Base-by-base conservation (phyloP, 1,284 basidiomycete genomes). In the Lentinus polychrous region DNA sequence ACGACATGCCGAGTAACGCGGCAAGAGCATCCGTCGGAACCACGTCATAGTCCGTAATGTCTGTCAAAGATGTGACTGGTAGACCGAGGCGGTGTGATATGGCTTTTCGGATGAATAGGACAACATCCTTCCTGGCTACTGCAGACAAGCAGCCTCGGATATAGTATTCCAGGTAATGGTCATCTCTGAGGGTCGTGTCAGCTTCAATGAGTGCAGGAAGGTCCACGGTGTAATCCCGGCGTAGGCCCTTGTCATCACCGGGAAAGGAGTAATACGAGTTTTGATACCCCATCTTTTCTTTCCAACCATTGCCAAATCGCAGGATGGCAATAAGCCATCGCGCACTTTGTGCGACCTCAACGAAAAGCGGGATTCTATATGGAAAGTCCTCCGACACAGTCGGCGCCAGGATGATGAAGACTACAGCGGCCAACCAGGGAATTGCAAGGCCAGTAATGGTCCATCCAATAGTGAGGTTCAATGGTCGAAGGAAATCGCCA, bases 401-500 rank as follows among this genome's bases (percentile, higher is more conserved):
- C 6, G 45, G 45, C 22, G 45, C 15, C n/a, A 38, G 11, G 12
- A 39, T 14, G 11, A 27, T 39, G 10, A 27, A 20, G 10, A 22
- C 17, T 10, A 24, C 37, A 10, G 38, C n/a, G 12, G 36, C 11
- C 15, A 46, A 12, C 22, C 36, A 46, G 12, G 38, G 18, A 27
- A 31, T 20, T 14, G 41, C 36, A n/a, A 48, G n/a, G 15, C n/a
- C 22, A 7, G 46, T 27, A 8, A 42, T 31, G 17, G 14, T 27
- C 46, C 38, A 41, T 3, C 46, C 32, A 11, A 48, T 6, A 8
- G 24, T 33, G 14, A 12, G 7, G 32, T 48, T 24, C 24, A 37
- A 39, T 7, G 23, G 23, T 53, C 58, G 59, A 15, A 61, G 49
- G 8, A 60, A 48, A 18, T 59, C 48, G 14, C 59, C 33, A 23